These are phyloP conservation scores for Roridomyces roridus DNA, from an alignment of 768 basidiomycete species.

Conservation along the genomic window DNA sequence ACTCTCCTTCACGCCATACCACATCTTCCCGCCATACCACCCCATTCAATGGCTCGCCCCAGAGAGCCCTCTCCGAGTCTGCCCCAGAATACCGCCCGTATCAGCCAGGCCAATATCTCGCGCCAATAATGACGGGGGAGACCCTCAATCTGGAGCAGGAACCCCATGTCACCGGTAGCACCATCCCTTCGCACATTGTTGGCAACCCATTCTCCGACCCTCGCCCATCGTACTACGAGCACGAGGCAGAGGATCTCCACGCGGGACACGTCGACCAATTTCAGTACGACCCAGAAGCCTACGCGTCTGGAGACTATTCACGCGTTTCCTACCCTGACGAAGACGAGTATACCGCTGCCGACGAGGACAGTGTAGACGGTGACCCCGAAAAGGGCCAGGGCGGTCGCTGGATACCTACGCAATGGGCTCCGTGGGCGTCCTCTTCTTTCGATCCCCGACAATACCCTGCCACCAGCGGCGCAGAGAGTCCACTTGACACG, in stretches of 20 bases:
- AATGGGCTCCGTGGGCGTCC: constrained; percentile 29
- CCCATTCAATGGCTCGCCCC: constrained; percentile 13
- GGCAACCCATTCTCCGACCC: constrained; percentile 39
- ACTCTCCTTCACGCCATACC: neutral
- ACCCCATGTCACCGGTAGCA: neutral
- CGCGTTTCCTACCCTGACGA: constrained; percentile 64
- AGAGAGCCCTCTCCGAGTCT: neutral
- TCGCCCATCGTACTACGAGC: constrained; percentile 37
- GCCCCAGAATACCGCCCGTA: constrained; percentile 38
- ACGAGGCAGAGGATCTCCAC: constrained; percentile 36
- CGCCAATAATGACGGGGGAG: constrained; percentile 70
- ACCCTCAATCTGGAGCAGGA: constrained; percentile 59
- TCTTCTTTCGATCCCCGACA: constrained; percentile 16
- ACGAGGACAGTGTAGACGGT: constrained; percentile 51
- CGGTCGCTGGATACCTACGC: constrained; percentile 22
- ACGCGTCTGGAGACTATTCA: constrained; percentile 65
- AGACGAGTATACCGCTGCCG: constrained; percentile 69
- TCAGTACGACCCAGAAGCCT: constrained; percentile 69
- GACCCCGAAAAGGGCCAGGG: constrained; percentile 53
- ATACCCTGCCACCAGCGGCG: constrained; percentile 34
- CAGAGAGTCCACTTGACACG: constrained; percentile 64
- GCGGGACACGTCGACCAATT: constrained; percentile 61
- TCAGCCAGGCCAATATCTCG: constrained; percentile 65
- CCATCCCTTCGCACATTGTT: constrained; percentile 18
- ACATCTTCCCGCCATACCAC: neutral